Evolutionary conservation across 2,329 filamentous ascomycete species (phyloP).

Genomic region (Ambrosiella cleistominuta): DNA sequence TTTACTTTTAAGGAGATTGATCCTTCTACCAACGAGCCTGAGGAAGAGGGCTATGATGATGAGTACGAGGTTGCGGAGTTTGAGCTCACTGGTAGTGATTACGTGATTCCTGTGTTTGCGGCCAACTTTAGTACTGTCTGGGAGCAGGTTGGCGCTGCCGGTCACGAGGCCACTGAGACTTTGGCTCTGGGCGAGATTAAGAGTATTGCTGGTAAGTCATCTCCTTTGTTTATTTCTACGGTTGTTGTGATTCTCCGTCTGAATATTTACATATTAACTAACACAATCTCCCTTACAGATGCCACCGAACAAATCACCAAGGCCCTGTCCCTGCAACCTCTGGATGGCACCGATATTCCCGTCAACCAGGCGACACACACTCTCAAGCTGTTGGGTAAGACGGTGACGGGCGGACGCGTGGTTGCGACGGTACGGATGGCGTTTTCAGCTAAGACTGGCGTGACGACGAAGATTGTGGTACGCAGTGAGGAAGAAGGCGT

Average conservation of each 20-base stretch:
- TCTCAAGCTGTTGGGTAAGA: constrained; percentile 92
- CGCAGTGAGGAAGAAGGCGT: constrained; percentile 86
- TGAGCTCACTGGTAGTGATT: constrained; percentile 80
- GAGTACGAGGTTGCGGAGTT: constrained; percentile 95
- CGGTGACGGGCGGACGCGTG: constrained; percentile 74
- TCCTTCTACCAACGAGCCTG: constrained; percentile 78
- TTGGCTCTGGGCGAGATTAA: constrained; percentile 74
- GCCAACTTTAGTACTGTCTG: constrained; percentile 91
- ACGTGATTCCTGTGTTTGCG: constrained; percentile 81
- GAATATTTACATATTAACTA: constrained; percentile 15
- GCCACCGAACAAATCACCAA: constrained; percentile 82
- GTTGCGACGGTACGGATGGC: constrained; percentile 83
- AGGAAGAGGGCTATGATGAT: constrained; percentile 85
- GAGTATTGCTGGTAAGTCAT: constrained; percentile 67
- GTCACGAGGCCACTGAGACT: constrained; percentile 82
- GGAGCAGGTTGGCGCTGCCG: constrained; percentile 79
- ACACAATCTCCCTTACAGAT: constrained; percentile 33
- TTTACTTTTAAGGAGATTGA: constrained; percentile 98
- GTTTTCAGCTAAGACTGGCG: constrained; percentile 76
- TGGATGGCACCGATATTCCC: constrained; percentile 85
- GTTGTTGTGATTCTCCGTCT: not conserved
- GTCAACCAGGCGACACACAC: constrained; percentile 81
- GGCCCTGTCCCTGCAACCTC: constrained; percentile 72
- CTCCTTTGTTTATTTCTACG: not conserved
- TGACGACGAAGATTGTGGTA: constrained; percentile 89